A percentile compares a stretch with the other conserved stretches of the same genome.
phyloP scores from a whole-genome alignment of 2,329 filamentous ascomycete species.

The Tolypocladium tundrense region DNA sequence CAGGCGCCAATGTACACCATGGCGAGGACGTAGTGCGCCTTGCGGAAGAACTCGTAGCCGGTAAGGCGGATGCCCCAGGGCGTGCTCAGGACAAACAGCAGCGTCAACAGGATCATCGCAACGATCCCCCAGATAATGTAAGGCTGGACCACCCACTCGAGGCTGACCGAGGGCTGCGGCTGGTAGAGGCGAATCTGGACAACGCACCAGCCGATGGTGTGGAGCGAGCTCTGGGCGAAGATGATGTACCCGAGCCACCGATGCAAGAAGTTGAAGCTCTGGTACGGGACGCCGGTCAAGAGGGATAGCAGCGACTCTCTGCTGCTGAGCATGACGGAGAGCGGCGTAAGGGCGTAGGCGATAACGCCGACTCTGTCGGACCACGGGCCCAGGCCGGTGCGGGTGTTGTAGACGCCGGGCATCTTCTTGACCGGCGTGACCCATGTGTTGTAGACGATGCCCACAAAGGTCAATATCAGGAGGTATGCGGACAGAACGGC shows the following conservation, averaged over 20 bases:
- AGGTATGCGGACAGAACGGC: slow-evolving; percentile 50
- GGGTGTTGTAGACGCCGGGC: slow-evolving; percentile 49
- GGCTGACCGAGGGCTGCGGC: slow-evolving; percentile 53
- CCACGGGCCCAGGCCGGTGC: slow-evolving; percentile 56
- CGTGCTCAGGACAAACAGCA: slow-evolving; percentile 51
- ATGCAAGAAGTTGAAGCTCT: slow-evolving; percentile 69
- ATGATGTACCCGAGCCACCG: slow-evolving; percentile 69
- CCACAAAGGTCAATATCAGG: slow-evolving; percentile 57
- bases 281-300: slow-evolving; percentile 64
- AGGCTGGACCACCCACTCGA: slow-evolving; percentile 46
- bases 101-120: slow-evolving; percentile 52
- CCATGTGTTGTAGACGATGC: slow-evolving; percentile 60
- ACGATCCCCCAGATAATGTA: slow-evolving; percentile 69
- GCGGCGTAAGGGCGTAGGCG: slow-evolving; percentile 63
- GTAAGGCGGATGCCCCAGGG: slow-evolving; percentile 49
- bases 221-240: slow-evolving; percentile 54
- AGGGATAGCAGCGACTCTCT: slow-evolving; percentile 61
- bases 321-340: slow-evolving; percentile 56
- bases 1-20: slow-evolving; percentile 66
- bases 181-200: slow-evolving; percentile 59
- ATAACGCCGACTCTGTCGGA: slow-evolving; percentile 59
- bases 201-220: slow-evolving; percentile 62
- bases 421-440: slow-evolving; percentile 53
- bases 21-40: slow-evolving; percentile 62
- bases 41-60: slow-evolving; percentile 70